Evolutionary conservation across 805 yeast genomes (phyloP), one percentile per base, ranked within the genome.

Genomic region (Candida schatavii): DNA sequence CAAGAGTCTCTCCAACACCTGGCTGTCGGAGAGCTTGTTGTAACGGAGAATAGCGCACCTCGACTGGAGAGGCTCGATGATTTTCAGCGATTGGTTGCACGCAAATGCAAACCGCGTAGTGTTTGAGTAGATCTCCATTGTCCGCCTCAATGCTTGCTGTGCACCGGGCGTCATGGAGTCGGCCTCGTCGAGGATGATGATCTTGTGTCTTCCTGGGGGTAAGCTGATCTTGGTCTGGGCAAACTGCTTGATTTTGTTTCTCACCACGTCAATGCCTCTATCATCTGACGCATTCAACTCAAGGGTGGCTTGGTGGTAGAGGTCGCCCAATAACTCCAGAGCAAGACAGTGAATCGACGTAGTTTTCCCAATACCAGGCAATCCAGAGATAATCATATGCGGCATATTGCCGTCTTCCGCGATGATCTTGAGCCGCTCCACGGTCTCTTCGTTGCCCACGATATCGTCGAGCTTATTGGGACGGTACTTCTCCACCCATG

Each of bases 71-170:
- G 99, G 99, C 61, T 93, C 99, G 51, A 93, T 93, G 63, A 93
- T 91, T 63, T 93, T 93, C 62, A 81, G 85, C 17, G 93, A 83
- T 61, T 87, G 96, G 61, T 93, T 93, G 68, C 99, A 93, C 0
- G 98, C 97, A 69, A 93, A 93, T n/a, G 96, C 97, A 70, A 93
- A 93, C 54, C 99, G 77, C 5, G 99, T 93, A 4, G 97, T 85
- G 59, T 85, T 85, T n/a, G 97, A 85, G 57, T 88, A 91, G 23
- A 91, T 75, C 58, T 90, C 98, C 98, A 89, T 89, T 1, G 96
- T 89, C 57, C 97, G 77, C 62, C 97, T 76, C 53, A 90, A 68
- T 0, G 97, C 97, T 60, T 88, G 96, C 61, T 89, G 97, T 2
- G 97, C 97, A 29, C 96, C 97, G 0, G 95, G 88, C 0, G 97